Evolutionary conservation across 2,329 filamentous ascomycete species (phyloP), one percentile per base, ranked within the genome.

Genomic region (Aspergillus sp.): DNA sequence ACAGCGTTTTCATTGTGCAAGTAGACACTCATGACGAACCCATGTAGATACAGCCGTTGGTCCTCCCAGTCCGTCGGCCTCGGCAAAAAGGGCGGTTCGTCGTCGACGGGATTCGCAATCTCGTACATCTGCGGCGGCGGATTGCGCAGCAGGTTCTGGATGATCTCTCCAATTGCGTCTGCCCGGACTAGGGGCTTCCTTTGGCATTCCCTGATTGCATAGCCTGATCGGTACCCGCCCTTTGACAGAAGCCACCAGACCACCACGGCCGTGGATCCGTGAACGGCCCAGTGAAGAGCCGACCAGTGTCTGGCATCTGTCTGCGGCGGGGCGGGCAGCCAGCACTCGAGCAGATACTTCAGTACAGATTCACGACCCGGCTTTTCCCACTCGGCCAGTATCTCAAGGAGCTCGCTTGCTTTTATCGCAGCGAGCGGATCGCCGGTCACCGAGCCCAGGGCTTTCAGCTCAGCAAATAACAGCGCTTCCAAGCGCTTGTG

Each of bases 171-270:
- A n/a, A 35, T 35, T n/a, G 33, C 11, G 33, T 35, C 33, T 35
- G 33, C 3, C n/a, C n/a, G 11, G 11, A 5, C 33, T 9, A 35
- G 11, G 4, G 33, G 33, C n/a, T 35, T n/a, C n/a, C 33, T 11
- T 35, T 35, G 3, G n/a, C 33, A 35, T 9, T 35, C 33, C 11
- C 33, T 35, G 33, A 35, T 35, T n/a, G 33, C 33, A 35, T 35
- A 4, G 8, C 33, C 11, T 4, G 33, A 35, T 35, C 33, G 33
- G 33, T 35, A 35, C n/a, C 33, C 44, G 10, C 50, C 50, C 17
- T 52, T 52, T 24, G 50, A 52, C 4, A 52, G 45, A 22, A 52
- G 35, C 50, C 50, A 52, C 50, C 50, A 52, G 14, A 52, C 50
- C 17, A 48, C n/a, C 11, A 52, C 45, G 9, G 50, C 36, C 8